phyloP scores from a whole-genome alignment of 805 yeast species.

The Starmerella kuoi region DNA sequence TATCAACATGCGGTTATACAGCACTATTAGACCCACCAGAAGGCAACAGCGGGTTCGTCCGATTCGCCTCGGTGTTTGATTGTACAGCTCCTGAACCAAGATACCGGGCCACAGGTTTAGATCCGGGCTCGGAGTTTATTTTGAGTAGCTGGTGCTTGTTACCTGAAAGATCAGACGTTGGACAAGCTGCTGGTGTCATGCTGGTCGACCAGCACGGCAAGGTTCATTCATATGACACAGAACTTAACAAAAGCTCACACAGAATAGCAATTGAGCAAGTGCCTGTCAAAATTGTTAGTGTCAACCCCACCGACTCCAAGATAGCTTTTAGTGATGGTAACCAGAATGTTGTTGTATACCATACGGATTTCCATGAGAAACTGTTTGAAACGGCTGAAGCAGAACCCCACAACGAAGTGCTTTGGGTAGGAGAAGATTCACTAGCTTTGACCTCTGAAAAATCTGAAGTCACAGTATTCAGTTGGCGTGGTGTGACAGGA shows the following conservation, averaged over 20 bases:
- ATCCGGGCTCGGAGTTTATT: neutral
- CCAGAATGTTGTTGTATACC: neutral
- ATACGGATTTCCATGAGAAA: slow-evolving; percentile 6
- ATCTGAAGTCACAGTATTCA: slow-evolving; percentile 29
- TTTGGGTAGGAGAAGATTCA: slow-evolving; percentile 83
- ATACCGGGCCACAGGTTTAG: neutral
- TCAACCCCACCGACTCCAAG: slow-evolving; percentile 1
- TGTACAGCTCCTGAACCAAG: neutral
- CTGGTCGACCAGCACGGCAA: neutral
- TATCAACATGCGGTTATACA: neutral
- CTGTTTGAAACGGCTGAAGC: neutral
- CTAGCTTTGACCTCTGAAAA: slow-evolving; percentile 35
- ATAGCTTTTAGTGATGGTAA: slow-evolving; percentile 9
- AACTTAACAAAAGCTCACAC: neutral
- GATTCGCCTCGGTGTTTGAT: neutral
- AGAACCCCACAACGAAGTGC: neutral
- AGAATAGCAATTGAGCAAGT: neutral
- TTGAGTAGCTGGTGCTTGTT: neutral
- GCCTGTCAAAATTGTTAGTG: neutral
- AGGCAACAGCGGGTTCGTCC: neutral
- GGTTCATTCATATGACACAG: neutral
- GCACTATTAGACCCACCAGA: neutral
- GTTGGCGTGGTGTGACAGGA: slow-evolving; percentile 5
- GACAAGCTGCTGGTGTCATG: neutral
- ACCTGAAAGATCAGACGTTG: neutral